phyloP scores from a whole-genome alignment of 2,329 filamentous ascomycete genomes.

The Xylariaceae sp. region DNA sequence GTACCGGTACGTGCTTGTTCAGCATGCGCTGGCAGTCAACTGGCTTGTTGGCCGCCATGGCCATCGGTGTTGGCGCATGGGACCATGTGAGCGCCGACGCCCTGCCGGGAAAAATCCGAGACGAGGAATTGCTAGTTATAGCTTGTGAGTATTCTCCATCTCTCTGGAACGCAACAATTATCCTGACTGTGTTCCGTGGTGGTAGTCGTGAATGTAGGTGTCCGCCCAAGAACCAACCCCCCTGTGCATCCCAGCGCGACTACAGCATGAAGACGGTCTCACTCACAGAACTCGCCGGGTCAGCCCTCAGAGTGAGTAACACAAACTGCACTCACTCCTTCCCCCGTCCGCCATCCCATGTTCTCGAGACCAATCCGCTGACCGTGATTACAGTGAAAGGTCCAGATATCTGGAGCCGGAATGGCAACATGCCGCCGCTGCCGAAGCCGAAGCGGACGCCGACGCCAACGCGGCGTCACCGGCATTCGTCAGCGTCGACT shows the following conservation, averaged over 20 bases:
- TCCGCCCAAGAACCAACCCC: too few species aligned
- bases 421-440: constrained; percentile 9
- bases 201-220: background rate
- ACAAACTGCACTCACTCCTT: too few species aligned
- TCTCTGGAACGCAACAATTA: too few species aligned
- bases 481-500: constrained; percentile 15
- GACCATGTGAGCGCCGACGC: background rate
- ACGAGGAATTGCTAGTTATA: background rate
- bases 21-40: too few species aligned
- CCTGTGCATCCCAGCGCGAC: too few species aligned
- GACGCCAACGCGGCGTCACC: background rate
- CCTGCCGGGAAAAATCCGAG: background rate
- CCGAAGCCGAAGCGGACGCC: constrained; percentile 6
- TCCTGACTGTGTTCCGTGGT: too few species aligned
- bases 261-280: too few species aligned
- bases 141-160: constrained; percentile 1
- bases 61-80: background rate
- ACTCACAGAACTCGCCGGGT: too few species aligned
- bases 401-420: constrained; percentile 12
- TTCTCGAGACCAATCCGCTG: background rate
- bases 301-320: background rate
- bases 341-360: too few species aligned
- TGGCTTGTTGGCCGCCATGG: background rate
- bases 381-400: constrained; percentile 9
- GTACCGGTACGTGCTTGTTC: too few species aligned